Evolutionary conservation across 306 rosid genomes (phyloP).

Genomic region (Cucumis melo): DNA sequence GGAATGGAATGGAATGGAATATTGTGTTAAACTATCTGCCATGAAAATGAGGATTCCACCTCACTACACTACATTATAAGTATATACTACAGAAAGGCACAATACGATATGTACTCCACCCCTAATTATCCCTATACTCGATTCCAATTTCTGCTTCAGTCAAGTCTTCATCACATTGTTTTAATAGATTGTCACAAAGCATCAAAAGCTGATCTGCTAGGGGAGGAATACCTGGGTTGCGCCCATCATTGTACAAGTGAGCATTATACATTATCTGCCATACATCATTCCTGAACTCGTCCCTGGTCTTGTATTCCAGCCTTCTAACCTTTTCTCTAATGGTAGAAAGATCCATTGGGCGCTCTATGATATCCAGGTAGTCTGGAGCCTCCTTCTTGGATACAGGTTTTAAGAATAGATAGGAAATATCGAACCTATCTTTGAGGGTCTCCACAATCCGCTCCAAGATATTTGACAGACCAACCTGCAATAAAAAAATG

Average conservation of each 20-base stretch:
- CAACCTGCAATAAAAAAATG: slow-evolving; percentile 39
- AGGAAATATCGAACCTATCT: slow-evolving; percentile 48
- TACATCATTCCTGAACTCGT: slow-evolving; percentile 73
- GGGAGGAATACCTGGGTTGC: slow-evolving; percentile 91
- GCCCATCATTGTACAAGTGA: slow-evolving; percentile 66
- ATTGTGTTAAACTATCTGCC: neutral
- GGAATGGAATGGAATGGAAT: neutral
- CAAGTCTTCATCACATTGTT: slow-evolving; percentile 60
- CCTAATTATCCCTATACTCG: slow-evolving; percentile 19
- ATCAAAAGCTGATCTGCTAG: slow-evolving; percentile 81
- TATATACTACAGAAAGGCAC: neutral
- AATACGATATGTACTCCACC: neutral
- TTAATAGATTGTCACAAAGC: slow-evolving; percentile 70
- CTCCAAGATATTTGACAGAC: slow-evolving; percentile 95
- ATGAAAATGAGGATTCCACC: neutral
- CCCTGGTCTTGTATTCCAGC: slow-evolving; percentile 83
- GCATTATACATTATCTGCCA: slow-evolving; percentile 82
- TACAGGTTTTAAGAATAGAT: slow-evolving; percentile 74
- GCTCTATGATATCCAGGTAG: slow-evolving; percentile 59
- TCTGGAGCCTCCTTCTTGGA: slow-evolving; percentile 91
- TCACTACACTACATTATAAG: neutral
- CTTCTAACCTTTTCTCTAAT: slow-evolving; percentile 73
- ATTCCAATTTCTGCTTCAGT: slow-evolving; percentile 89
- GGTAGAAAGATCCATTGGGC: slow-evolving; percentile 86
- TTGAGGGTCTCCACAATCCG: slow-evolving; percentile 57